These are phyloP conservation scores for Globisporangium viniferum DNA, from an alignment of 352 stramenopile genomes.

Conservation along the genomic window DNA sequence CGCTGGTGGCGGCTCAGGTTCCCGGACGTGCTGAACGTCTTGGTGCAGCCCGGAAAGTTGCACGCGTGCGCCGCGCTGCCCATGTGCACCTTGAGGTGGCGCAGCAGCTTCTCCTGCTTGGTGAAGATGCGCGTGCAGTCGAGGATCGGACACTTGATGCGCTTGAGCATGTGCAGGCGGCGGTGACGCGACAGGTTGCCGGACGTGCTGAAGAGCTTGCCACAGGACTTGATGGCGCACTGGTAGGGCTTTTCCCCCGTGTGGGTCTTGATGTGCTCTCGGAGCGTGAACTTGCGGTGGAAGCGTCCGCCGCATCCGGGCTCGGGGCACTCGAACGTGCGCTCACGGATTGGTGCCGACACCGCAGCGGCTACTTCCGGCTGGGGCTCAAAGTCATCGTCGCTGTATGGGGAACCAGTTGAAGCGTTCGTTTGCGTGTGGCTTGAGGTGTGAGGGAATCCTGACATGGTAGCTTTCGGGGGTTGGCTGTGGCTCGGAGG, in stretches of 20 bases:
- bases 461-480: too few relatives aligned
- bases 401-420: too few relatives aligned
- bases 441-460: too few relatives aligned
- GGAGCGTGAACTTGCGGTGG: slow-evolving; percentile 70
- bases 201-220: slow-evolving; percentile 62
- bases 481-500: too few relatives aligned
- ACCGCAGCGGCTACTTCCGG: too few relatives aligned
- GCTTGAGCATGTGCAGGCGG: slow-evolving; percentile 47
- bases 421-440: too few relatives aligned
- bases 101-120: slow-evolving; percentile 48
- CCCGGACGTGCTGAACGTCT: slow-evolving; percentile 56
- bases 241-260: slow-evolving; percentile 70
- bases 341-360: neutral
- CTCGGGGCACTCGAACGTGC: neutral
- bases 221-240: slow-evolving; percentile 47
- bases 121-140: slow-evolving; percentile 51
- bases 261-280: slow-evolving; percentile 75
- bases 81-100: slow-evolving; percentile 50
- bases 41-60: slow-evolving; percentile 44
- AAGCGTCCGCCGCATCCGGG: slow-evolving; percentile 38
- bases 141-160: slow-evolving; percentile 44
- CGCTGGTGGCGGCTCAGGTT: slow-evolving; percentile 61
- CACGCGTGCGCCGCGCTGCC: slow-evolving; percentile 56
- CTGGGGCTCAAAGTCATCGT: too few relatives aligned
- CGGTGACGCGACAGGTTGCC: slow-evolving; percentile 58